Percentiles rank a stretch among this genome's conserved stretches.
phyloP scores from a whole-genome alignment of 805 yeast genomes.

The Candida golubevii region DNA sequence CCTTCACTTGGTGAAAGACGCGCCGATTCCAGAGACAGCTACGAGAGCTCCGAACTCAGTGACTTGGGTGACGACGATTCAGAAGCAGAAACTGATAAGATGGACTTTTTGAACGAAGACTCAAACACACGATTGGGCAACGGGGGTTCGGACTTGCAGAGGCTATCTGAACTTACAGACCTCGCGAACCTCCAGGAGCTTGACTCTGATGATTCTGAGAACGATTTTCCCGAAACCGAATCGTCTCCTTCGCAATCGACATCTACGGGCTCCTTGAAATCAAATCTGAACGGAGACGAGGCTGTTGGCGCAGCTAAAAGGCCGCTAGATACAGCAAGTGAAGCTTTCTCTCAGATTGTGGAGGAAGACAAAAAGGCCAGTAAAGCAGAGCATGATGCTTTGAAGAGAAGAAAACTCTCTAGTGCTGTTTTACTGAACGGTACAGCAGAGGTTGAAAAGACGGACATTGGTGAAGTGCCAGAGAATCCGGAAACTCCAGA shows the following conservation, averaged over 20 bases:
- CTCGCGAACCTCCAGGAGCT: conserved; percentile 38
- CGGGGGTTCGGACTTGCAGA: conserved; percentile 32
- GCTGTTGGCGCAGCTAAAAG: not conserved
- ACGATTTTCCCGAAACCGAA: not conserved
- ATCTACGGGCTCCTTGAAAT: not conserved
- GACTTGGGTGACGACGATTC: conserved; percentile 62
- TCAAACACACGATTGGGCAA: conserved; percentile 17
- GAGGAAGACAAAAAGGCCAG: not conserved
- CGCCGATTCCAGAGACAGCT: conserved; percentile 19
- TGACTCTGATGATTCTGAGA: conserved; percentile 20
- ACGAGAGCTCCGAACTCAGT: conserved; percentile 41
- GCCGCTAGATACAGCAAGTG: conserved; percentile 2
- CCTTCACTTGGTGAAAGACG: conserved; percentile 12
- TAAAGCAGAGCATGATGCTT: not conserved
- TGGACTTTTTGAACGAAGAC: conserved; percentile 52
- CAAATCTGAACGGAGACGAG: not conserved
- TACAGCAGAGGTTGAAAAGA: too few species aligned
- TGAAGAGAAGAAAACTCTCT: not conserved
- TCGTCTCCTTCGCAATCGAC: not conserved
- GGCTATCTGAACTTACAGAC: conserved; percentile 39
- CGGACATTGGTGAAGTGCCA: too few species aligned
- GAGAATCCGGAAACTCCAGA: too few species aligned
- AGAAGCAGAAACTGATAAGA: conserved; percentile 88
- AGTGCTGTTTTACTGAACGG: too few species aligned
- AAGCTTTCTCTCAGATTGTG: conserved; percentile 12